Base-by-base conservation (phyloP, 23 red algal genomes). In the Gracilaria vermiculophylla region DNA sequence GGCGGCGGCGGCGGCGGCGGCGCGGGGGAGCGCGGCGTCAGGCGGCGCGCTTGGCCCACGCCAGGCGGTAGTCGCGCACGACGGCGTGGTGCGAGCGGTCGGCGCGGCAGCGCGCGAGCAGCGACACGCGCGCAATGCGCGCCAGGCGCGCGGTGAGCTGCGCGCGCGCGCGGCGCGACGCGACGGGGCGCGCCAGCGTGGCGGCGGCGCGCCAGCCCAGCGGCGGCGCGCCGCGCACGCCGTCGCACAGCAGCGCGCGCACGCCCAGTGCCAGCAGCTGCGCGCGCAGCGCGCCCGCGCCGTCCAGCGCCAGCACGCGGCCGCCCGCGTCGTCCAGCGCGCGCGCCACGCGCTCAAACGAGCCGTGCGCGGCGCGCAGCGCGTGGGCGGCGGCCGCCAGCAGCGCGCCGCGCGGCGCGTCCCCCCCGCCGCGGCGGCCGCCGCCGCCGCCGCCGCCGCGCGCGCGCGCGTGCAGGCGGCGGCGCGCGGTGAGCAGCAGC, bases 41-140 rank as follows among this genome's bases (percentile, higher is more conserved):
- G 35, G 32, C 67, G 14, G 67, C 67, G 11, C 67, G 31, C 47
- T 73, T 73, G 19, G 67, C 67, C 67, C 67, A 73, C 42, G 47
- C 37, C 78, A 62, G 33, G 40, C 78, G 55, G 78, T 82, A 64
- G 24, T 65, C 21, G 28, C 60, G 54, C 17, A 82, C 55, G 3
- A 82, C 60, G 0, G 78, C 54, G 53, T 82, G 78, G 34, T 82
- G 78, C 5, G 78, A 82, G 14, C 65, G 54, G 54, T 82, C 78
- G 5, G 77, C 78, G 6, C 40, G 42, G 47, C 60, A 82, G 29
- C 77, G 54, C 23, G 42, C 43, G 5, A 82, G 60, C 34, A 82
- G 10, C 10, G 78, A 61, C 8, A 48, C 31, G 16, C 65, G 62
- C 3, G 54, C 29, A 12, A 64, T 44, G 35, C 60, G 37, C 16